Conservation (phyloP, 176 grass and related monocot species). For the Secale cereale region DNA sequence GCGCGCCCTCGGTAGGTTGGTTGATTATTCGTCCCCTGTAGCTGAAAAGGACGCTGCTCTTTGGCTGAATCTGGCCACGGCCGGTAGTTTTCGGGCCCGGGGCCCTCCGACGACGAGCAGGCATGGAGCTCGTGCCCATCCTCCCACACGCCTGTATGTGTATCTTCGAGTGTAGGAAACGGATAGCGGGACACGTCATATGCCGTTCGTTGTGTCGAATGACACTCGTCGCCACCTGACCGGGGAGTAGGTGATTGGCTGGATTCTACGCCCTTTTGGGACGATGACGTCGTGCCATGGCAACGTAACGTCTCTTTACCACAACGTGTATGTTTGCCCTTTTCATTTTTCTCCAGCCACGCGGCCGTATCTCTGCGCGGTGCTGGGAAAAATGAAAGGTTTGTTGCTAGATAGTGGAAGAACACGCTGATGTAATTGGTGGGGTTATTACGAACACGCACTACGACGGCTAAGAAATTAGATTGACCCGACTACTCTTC, state of each 20-base stretch:
- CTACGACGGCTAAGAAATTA: neutral
- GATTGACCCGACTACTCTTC: neutral
- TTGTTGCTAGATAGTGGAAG: no score
- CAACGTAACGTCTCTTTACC: no score
- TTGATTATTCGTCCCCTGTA: neutral
- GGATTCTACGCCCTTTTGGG: neutral
- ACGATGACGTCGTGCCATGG: neutral
- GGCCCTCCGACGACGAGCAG: neutral
- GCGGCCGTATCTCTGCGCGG: neutral
- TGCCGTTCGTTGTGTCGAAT: neutral
- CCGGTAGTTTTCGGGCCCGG: neutral
- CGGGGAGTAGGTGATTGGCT: neutral
- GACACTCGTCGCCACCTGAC: neutral
- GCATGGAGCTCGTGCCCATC: neutral
- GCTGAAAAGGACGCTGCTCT: slow-evolving; percentile 33
- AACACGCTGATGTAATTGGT: neutral
- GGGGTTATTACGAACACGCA: no score
- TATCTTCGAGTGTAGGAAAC: neutral
- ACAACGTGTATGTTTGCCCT: neutral
- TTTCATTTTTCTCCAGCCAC: neutral
- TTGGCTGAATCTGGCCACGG: slow-evolving; percentile 28
- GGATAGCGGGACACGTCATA: neutral
- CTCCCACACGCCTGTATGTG: no score
- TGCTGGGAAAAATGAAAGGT: neutral
- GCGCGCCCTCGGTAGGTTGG: neutral